Evolutionary conservation across 352 stramenopile species (phyloP).

Genomic region (Phytophthora hibernalis): DNA sequence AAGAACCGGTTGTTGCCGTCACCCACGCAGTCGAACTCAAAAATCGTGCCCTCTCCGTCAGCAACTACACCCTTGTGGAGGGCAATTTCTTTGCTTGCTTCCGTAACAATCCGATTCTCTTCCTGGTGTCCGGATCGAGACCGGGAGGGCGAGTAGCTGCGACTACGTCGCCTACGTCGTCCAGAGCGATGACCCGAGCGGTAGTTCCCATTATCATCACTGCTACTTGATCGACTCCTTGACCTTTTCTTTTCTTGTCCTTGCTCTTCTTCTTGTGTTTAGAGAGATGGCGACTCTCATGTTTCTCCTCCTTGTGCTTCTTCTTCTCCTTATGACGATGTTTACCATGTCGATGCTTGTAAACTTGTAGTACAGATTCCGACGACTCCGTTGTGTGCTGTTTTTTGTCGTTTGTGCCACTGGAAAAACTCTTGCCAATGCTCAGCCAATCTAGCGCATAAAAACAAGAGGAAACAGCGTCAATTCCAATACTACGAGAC

Average conservation of each 20-base stretch:
- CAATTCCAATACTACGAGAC: background rate
- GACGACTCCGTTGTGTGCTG: slow-evolving; percentile 1
- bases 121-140: slow-evolving; percentile 11
- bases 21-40: slow-evolving; percentile 68
- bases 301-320: slow-evolving; percentile 25
- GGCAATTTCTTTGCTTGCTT: slow-evolving; percentile 17
- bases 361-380: slow-evolving; percentile 38
- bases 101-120: slow-evolving; percentile 22
- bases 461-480: background rate
- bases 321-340: slow-evolving; percentile 38
- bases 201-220: slow-evolving; percentile 12
- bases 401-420: slow-evolving; percentile 10
- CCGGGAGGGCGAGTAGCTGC: slow-evolving; percentile 21
- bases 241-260: slow-evolving; percentile 36
- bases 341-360: slow-evolving; percentile 32
- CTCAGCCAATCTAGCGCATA: slow-evolving; percentile 55
- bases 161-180: slow-evolving; percentile 9
- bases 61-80: background rate
- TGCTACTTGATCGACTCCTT: slow-evolving; percentile 19
- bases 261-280: slow-evolving; percentile 51
- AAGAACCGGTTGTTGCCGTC: slow-evolving; percentile 79
- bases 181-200: slow-evolving; percentile 11
- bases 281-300: slow-evolving; percentile 21
- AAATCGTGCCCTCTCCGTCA: slow-evolving; percentile 46
- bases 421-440: slow-evolving; percentile 41